A percentile compares a stretch with the other conserved stretches of the same genome.
These are phyloP conservation scores for Chytridium lagenaria DNA, from an alignment of 371 early-diverging fungal species.

Conservation along the genomic window DNA sequence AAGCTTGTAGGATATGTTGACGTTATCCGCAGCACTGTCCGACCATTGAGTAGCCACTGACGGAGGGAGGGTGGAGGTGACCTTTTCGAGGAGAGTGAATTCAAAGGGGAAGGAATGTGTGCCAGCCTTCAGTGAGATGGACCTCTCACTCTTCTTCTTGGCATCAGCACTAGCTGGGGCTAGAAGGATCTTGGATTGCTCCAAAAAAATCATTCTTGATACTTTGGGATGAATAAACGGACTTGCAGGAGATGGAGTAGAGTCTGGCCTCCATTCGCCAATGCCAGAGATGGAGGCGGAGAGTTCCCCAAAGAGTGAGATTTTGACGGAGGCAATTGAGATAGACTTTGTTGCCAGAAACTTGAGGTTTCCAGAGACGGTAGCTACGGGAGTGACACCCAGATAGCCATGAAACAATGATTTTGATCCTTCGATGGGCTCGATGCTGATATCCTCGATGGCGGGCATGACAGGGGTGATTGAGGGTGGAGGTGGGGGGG, in stretches of 20 bases:
- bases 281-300: background rate
- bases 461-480: too few species aligned
- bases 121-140: constrained; percentile 17
- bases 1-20: constrained; percentile 22
- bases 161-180: background rate
- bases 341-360: constrained; percentile 24
- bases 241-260: background rate
- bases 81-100: constrained; percentile 15
- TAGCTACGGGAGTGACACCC: constrained; percentile 26
- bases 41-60: constrained; percentile 17
- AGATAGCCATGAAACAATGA: constrained; percentile 31
- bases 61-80: constrained; percentile 15
- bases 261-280: background rate
- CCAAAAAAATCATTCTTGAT: background rate
- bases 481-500: too few species aligned
- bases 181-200: constrained; percentile 8
- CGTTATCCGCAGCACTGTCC: background rate
- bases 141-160: constrained; percentile 8
- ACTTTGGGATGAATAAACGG: background rate
- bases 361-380: constrained; percentile 28
- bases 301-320: constrained; percentile 26
- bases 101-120: constrained; percentile 27
- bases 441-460: constrained; percentile 27
- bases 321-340: constrained; percentile 20
- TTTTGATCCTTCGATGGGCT: constrained; percentile 22